Base-by-base conservation (phyloP, 2,329 filamentous ascomycete species). In the Plectosphaerella sp. region DNA sequence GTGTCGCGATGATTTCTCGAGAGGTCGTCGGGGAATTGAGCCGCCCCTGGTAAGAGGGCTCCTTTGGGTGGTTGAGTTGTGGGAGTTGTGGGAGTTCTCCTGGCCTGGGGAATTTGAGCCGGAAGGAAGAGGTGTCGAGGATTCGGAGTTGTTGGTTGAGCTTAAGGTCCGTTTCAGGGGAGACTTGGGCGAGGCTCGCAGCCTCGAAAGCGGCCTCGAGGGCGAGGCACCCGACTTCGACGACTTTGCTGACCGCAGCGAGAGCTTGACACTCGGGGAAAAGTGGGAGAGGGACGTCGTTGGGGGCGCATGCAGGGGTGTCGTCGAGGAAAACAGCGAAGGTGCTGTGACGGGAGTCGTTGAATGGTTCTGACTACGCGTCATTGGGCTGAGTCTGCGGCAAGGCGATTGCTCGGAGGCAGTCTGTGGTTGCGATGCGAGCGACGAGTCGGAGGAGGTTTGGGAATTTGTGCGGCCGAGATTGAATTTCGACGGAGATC, bases 401-500 rank as follows among this genome's bases (percentile, higher is more conserved):
- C 67, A 79, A 66, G 74, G 79, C 66, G 74, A 79, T 49, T 56
- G 56, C 16, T 58, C 47, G 45, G 54, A 35, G 50, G 56, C 54
- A n/a, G 41, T 20, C 10, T 43, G 41, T 7, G 41, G 16, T 12
- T 43, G 41, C 18, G 41, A 43, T 9, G 28, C 28, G 28, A 33
- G 28, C 2, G 28, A 33, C 11, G 56, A 56, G 18, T 58, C 49
- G 14, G 56, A 54, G 48, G 52, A 54, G 45, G 67, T 71, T 56
- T 77, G 72, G 1, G 78, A 79, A 45, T 68, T 68, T 45, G 73
- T 67, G 57, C 77, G 75, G 48, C 70, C 67, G 36, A 95, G 74
- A 52, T 82, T 79, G 67, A 94, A 93, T 68, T 94, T 96, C 33
- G 93, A 96, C 11, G 93, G 93, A n/a, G 93, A 97, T 62, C 91